Evolutionary conservation across 495 filamentous ascomycete species (phyloP), one percentile per base, ranked within the genome.

Genomic region (Penicillium chermesinum): DNA sequence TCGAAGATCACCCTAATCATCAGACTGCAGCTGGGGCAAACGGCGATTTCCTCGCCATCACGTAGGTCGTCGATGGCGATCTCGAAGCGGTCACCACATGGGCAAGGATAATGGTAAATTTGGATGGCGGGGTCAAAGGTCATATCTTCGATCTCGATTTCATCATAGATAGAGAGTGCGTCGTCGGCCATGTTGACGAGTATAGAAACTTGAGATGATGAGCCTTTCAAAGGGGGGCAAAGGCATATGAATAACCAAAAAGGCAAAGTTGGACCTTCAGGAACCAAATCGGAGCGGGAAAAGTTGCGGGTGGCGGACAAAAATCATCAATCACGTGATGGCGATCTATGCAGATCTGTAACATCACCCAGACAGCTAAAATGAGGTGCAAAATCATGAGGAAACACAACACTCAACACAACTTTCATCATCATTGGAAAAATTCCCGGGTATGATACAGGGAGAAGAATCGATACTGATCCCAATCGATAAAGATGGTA

Each of bases 101-200:
- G 93, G 64, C 93, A 98, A 13, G 93, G 93, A 66, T 89, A 96
- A 65, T 90, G 87, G 70, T 95, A 98, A 59, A 95, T 82, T 66
- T 94, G 83, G 16, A 88, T 74, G 2, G 76, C 76, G 18, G 83
- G 69, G 66, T 98, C 89, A 67, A 81, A 98, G 62, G 88, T 93
- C 87, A 97, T 95, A 65, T 98, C 93, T 66, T 98, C 93, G 77
- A 98, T 96, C 64, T 98, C 93, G 71, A 98, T 89, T 69, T 98
- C 91, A 68, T 98, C 93, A 75, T 98, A 98, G 59, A 95, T 86
- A 47, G 85, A 81, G 37, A 82, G 63, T 38, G 76, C 67, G 33
- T 84, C 82, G 58, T 87, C 85, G 18, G 83, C 75, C 85, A 87
- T 88, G 38, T 61, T 73, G 41, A 38, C 20, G 22, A 5, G 22